Base-by-base conservation (phyloP, 768 basidiomycete species). In the Leccinum imitatum region DNA sequence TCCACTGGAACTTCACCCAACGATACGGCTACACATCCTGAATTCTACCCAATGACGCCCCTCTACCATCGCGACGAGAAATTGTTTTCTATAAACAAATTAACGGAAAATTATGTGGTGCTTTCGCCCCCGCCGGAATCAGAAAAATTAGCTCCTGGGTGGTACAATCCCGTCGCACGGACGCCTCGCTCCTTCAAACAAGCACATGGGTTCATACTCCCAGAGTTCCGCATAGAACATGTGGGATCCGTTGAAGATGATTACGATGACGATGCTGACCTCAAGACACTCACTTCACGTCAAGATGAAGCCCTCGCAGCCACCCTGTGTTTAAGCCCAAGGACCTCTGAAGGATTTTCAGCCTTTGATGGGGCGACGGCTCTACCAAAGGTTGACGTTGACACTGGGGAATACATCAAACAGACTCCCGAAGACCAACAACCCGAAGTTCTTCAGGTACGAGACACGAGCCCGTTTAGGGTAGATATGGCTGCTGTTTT, bases 381-480 rank as follows among this genome's bases (percentile, higher is more conserved):
- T 19, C 41, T 8, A 54, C 53, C 69, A 5, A 55, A 60, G 19
- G 31, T 21, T 35, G 56, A 35, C n/a, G 37, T 37, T 39, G 54
- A 54, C 10, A 59, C 57, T 13, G 67, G 54, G 11, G 53, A 64
- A 53, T 27, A 39, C 23, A 11, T 59, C 52, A 17, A 52, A n/a
- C 56, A 44, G 39, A 51, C 65, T 9, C 54, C 44, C 7, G 31
- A 50, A 23, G 55, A 21, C 44, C 56, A 57, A 53, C 33, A 54
- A 63, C 57, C 62, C 31, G 58, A 66, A 52, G 71, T 76, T 51
- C 73, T 81, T 44, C 67, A 67, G 55, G 73, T 81, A 37, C 75
- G 75, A 23, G 66, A 71, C 54, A 73, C 74, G n/a, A 82, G 80
- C 68, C 81, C 83, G 4, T 83, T 83, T 67, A 72, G 69, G 37